phyloP scores from a whole-genome alignment of 345 rosid species.

The Salix purpurea region DNA sequence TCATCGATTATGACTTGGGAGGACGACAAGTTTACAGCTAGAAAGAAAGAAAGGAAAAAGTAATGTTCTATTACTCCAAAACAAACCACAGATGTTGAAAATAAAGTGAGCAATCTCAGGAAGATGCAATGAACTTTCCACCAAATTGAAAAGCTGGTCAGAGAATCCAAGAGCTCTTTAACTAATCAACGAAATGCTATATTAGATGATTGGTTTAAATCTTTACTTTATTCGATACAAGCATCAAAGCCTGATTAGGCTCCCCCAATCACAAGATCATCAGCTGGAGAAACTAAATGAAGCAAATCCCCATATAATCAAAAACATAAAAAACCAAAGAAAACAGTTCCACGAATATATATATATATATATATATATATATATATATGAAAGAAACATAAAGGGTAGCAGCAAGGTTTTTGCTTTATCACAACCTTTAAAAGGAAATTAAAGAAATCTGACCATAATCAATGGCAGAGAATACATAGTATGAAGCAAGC shows the following conservation, averaged over 20 bases:
- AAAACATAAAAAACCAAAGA: not conserved
- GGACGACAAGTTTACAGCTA: not conserved
- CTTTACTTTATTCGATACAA: not conserved
- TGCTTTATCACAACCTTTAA: not conserved
- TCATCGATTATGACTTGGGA: not conserved
- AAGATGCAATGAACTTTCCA: constrained; percentile 6
- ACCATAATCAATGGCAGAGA: constrained; percentile 16
- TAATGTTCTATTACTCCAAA: too few species aligned
- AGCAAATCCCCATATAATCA: too few species aligned
- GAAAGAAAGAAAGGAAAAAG: too few species aligned
- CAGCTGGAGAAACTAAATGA: not conserved
- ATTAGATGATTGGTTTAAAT: not conserved
- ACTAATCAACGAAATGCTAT: not conserved
- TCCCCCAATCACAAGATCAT: not conserved
- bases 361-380: too few species aligned
- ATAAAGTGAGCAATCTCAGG: constrained; percentile 3
- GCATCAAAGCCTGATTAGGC: not conserved
- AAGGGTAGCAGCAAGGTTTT: not conserved
- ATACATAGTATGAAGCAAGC: not conserved
- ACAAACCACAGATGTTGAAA: too few species aligned
- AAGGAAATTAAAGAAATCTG: constrained; percentile 13
- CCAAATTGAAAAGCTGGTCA: constrained; percentile 20
- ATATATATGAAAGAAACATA: not conserved
- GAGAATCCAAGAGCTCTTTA: constrained; percentile 32
- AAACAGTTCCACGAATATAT: not conserved